Evolutionary conservation across 192 early-diverging fungal genomes (phyloP).

Genomic region (Backusella tarrabulga): DNA sequence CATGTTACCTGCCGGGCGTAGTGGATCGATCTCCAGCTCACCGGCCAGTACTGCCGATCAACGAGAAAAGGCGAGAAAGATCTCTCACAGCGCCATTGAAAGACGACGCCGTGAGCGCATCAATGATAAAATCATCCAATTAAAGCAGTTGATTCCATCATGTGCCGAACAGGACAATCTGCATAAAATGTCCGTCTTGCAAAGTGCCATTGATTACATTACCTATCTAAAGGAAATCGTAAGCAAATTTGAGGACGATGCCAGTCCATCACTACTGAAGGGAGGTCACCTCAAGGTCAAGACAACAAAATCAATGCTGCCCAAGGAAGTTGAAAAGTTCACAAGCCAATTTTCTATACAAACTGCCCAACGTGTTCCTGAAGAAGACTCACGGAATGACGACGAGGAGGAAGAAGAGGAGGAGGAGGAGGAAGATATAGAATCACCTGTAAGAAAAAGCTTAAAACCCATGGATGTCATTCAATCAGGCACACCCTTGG

Average conservation of each 20-base stretch:
- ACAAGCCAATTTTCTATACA: slow-evolving; percentile 30
- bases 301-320: slow-evolving; percentile 24
- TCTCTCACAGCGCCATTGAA: slow-evolving; percentile 84
- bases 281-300: slow-evolving; percentile 26
- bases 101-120: slow-evolving; percentile 80
- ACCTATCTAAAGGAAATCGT: slow-evolving; percentile 46
- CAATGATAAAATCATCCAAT: slow-evolving; percentile 77
- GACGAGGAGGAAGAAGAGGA: not conserved
- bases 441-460: not conserved
- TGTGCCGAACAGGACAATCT: slow-evolving; percentile 65
- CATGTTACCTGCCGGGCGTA: not conserved
- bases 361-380: not conserved
- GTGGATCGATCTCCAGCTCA: not conserved
- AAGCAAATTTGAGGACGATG: slow-evolving; percentile 5
- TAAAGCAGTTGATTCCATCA: slow-evolving; percentile 71
- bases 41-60: slow-evolving; percentile 37
- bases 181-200: slow-evolving; percentile 70
- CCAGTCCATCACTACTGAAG: slow-evolving; percentile 5
- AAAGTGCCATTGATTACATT: slow-evolving; percentile 76
- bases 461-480: slow-evolving; percentile 17
- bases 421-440: not conserved
- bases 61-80: slow-evolving; percentile 71
- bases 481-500: not conserved
- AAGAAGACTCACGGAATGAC: not conserved
- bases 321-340: slow-evolving; percentile 33